Evolutionary conservation across 345 rosid genomes (phyloP).

Genomic region (Gossypium rotundifolium): DNA sequence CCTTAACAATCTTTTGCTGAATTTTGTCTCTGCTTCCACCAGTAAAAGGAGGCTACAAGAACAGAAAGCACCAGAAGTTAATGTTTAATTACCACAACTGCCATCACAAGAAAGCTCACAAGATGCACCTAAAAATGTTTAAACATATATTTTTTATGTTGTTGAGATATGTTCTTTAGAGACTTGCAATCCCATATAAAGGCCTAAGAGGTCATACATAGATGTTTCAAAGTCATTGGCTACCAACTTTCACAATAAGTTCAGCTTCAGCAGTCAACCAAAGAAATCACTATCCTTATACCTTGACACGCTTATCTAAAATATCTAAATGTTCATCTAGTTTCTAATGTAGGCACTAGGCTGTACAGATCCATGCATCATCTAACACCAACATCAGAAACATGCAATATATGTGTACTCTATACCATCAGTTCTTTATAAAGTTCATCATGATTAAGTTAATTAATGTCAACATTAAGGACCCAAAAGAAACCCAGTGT

Average conservation of each 20-base stretch:
- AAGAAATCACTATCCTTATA: neutral
- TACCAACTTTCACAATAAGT: neutral
- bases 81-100: neutral
- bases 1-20: constrained; percentile 78
- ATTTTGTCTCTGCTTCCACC: constrained; percentile 57
- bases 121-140: neutral
- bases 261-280: neutral
- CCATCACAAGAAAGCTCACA: neutral
- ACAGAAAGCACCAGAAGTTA: constrained; percentile 1
- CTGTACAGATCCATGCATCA: neutral
- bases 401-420: neutral
- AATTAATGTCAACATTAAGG: no score
- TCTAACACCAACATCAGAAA: neutral
- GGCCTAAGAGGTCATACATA: neutral
- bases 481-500: neutral
- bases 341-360: neutral
- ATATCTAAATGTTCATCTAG: neutral
- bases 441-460: neutral
- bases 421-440: neutral
- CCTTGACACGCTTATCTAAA: neutral
- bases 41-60: constrained; percentile 71
- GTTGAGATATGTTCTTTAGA: neutral
- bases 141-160: no score
- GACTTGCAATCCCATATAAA: neutral
- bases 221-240: neutral